Conservation (phyloP, 495 filamentous ascomycete species). For the Aspergillus bertholletiae region DNA sequence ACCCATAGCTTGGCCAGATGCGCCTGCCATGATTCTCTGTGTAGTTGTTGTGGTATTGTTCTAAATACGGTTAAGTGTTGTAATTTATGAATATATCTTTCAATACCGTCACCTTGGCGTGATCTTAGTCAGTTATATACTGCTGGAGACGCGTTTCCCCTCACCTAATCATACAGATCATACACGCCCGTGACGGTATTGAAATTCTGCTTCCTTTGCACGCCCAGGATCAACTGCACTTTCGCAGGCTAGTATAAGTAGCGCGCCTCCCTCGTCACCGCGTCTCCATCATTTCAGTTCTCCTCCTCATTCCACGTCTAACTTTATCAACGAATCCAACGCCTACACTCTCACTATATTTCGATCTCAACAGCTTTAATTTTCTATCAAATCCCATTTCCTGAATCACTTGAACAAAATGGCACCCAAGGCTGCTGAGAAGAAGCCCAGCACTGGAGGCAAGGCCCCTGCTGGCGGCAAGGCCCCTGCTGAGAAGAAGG, state of each 20-base stretch:
- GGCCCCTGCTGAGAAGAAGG: conserved; percentile 95
- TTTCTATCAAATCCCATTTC: conserved; percentile 16
- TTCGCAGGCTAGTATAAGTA: conserved; percentile 52
- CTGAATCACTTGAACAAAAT: conserved; percentile 56
- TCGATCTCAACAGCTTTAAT: conserved; percentile 24
- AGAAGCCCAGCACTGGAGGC: conserved; percentile 95
- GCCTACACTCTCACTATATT: conserved; percentile 26
- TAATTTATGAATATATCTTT: conserved; percentile 22
- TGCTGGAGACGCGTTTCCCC: conserved; percentile 24
- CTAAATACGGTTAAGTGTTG: conserved; percentile 30
- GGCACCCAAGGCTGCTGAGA: conserved; percentile 90
- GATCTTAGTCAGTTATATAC: conserved; percentile 13
- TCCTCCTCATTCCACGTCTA: conserved; percentile 34
- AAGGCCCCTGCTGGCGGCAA: conserved; percentile 91
- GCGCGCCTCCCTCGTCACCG: conserved; percentile 42
- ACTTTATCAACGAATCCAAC: conserved; percentile 22
- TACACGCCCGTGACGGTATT: conserved; percentile 42
- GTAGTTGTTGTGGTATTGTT: conserved; percentile 11
- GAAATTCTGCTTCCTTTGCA: conserved; percentile 47
- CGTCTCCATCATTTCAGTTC: conserved; percentile 36
- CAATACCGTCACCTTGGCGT: conserved; percentile 20
- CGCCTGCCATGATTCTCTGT: conserved; percentile 14
- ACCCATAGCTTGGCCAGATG: conserved; percentile 11
- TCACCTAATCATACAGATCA: conserved; percentile 50
- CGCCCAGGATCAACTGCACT: conserved; percentile 42